Percentiles rank a stretch among this genome's conserved stretches.
These are phyloP conservation scores for Chondrus crispus DNA, from an alignment of 23 red algal genomes.

Conservation along the genomic window DNA sequence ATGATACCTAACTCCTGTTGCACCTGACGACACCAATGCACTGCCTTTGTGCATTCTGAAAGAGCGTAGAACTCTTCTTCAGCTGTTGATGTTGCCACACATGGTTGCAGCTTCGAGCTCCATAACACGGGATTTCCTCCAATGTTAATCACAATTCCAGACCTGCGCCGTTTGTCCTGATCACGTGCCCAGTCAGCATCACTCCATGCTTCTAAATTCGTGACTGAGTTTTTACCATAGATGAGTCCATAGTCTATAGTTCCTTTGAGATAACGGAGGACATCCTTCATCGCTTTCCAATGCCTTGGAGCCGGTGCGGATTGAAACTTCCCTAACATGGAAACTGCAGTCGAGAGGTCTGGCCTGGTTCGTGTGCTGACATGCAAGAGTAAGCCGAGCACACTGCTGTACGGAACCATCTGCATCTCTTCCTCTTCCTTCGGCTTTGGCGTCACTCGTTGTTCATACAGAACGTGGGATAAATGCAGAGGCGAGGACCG, in stretches of 20 bases:
- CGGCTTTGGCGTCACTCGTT: background rate
- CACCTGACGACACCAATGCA: background rate
- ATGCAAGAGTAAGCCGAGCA: background rate
- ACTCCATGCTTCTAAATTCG: background rate
- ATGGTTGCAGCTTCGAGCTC: background rate
- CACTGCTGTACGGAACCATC: background rate
- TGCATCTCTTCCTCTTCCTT: background rate
- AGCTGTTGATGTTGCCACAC: background rate
- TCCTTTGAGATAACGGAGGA: background rate
- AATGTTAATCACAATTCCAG: background rate
- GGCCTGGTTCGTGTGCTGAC: background rate
- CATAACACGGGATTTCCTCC: background rate
- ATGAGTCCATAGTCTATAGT: background rate
- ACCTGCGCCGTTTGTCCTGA: background rate
- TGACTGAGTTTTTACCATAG: background rate
- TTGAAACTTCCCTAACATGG: slow-evolving; percentile 40
- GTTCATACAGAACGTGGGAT: background rate
- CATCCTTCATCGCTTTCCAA: background rate
- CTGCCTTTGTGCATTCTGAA: background rate
- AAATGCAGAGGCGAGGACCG: background rate
- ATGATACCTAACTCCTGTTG: background rate
- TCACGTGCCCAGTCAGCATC: slow-evolving; percentile 28
- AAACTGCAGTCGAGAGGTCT: slow-evolving; percentile 20
- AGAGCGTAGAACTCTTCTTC: slow-evolving; percentile 27
- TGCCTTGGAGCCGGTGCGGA: background rate